Base-by-base conservation (phyloP, 306 rosid species). In the Citrullus mucosospermus region DNA sequence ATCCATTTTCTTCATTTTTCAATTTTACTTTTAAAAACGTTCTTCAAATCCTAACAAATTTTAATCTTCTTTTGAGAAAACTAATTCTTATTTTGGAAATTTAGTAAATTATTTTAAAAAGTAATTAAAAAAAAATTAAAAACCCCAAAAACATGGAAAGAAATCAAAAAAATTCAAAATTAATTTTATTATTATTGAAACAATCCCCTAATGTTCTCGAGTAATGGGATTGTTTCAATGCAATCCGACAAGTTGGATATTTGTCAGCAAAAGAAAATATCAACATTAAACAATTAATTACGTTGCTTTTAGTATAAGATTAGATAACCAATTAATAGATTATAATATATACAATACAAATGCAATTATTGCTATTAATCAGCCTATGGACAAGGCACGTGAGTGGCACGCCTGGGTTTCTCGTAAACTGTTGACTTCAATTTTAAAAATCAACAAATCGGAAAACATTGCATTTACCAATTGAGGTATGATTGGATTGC, bases 381-480 rank as follows among this genome's bases (percentile, higher is more conserved):
- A 74, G 5, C 46, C 54, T 16, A 0, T 68, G 18, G 28, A 69
- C 38, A 41, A 17, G 22, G 48, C 78, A 53, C 62, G 78, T 73
- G 78, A 73, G 10, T 43, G 36, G 55, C 75, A 69, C 55, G 34
- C 34, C 2, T 34, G 1, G 44, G 46, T 9, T 41, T 68, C 74
- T 68, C 74, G 53, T 68, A 68, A 68, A 68, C 32, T 68, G 74
- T 68, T 70, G 76, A 70, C 57, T 69, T 69, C 30, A 70, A 41
- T 3, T 41, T 66, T 38, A 30, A 62, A 68, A 68, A 41, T 8
- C 4, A 39, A 41, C 1, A 68, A 68, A 68, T 68, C 30, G 9
- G 38, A 22, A 44, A 53, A 16, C 57, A 73, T 73, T 73, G 22
- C 77, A 73, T 73, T 73, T 73, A 48, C 77, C 61, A 51, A 73